These are phyloP conservation scores for Botrytis sinoallii DNA, from an alignment of 2,329 filamentous ascomycete species.

Conservation along the genomic window DNA sequence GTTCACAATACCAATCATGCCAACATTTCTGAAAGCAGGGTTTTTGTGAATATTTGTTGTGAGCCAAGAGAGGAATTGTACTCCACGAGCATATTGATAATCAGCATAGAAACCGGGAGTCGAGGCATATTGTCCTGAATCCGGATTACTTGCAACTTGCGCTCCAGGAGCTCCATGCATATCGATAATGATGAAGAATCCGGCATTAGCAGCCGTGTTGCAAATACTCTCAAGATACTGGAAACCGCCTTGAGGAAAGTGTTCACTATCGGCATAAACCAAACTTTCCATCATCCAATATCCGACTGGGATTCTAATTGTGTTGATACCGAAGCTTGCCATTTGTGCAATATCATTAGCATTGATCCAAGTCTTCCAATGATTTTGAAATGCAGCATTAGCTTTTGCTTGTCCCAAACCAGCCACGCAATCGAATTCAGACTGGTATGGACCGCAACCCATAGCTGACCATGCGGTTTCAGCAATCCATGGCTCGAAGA, in stretches of 20 bases:
- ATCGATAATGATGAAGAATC: conserved; percentile 50
- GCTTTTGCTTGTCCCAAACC: conserved; percentile 45
- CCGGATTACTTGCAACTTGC: conserved; percentile 43
- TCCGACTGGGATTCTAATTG: conserved; percentile 48
- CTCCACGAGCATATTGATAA: conserved; percentile 53
- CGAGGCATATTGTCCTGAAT: conserved; percentile 37
- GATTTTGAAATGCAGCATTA: conserved; percentile 43
- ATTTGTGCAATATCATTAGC: conserved; percentile 46
- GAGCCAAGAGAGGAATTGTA: conserved; percentile 55
- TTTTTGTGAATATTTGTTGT: conserved; percentile 48
- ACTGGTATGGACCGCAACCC: conserved; percentile 43
- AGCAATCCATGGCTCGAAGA: conserved; percentile 50
- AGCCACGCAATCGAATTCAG: conserved; percentile 49
- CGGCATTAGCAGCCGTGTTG: conserved; percentile 43
- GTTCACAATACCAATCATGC: conserved; percentile 58
- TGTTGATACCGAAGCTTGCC: conserved; percentile 46
- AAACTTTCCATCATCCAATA: conserved; percentile 50
- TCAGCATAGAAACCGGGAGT: conserved; percentile 53
- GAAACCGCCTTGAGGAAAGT: conserved; percentile 48
- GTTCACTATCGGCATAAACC: conserved; percentile 43
- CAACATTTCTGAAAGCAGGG: conserved; percentile 51
- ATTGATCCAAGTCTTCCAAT: conserved; percentile 50
- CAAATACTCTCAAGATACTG: conserved; percentile 45
- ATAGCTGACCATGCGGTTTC: conserved; percentile 42
- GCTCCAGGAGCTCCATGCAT: conserved; percentile 48